Evolutionary conservation across 345 rosid species (phyloP), one percentile per base, ranked within the genome.

Genomic region (Sonneratia caseolaris): DNA sequence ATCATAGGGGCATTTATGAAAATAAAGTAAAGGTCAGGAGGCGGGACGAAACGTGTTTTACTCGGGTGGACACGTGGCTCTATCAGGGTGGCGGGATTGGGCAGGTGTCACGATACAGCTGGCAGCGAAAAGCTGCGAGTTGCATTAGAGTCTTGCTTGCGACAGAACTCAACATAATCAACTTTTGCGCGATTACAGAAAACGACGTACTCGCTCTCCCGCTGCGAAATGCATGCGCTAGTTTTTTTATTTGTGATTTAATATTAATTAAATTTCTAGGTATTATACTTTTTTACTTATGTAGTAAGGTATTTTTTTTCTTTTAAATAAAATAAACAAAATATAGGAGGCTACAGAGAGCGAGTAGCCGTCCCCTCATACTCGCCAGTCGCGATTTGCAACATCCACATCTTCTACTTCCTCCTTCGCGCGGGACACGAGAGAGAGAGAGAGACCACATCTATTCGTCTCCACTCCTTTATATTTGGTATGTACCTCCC

Each of bases 401-500:
- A 7, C 38, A 4, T 11, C 68, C 40, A 0, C 7, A 27, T 64
- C 38, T 38, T 64, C 24, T 35, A 7, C 14, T 64, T 35, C 40
- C 12, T 35, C 68, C 38, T 32, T 40, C 68, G 3, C 68, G 53
- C 3, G 18, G 18, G 18, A 48, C 15, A 15, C 53, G 14, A 10
- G 49, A 47, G 40, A 15, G 51, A 7, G 36, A 48, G 37, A 3
- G 16, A 48, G 71, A n/a, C n/a, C n/a, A n/a, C n/a, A n/a, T n/a
- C n/a, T n/a, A n/a, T n/a, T n/a, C n/a, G n/a, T 42, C 37, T 36
- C 61, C 24, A 22, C 56, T 48, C 69, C 74, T 56, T 64, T 48
- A 62, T 72, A 62, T 47, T 65, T 22, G 74, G 74, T 69, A 24
- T 32, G 40, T n/a, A n/a, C n/a, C 3, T 5, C 74, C 27, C 74